A percentile compares a stretch with the other conserved stretches of the same genome.
Evolutionary conservation across 352 stramenopile species (phyloP).

Genomic region (Pythium aristosporum): DNA sequence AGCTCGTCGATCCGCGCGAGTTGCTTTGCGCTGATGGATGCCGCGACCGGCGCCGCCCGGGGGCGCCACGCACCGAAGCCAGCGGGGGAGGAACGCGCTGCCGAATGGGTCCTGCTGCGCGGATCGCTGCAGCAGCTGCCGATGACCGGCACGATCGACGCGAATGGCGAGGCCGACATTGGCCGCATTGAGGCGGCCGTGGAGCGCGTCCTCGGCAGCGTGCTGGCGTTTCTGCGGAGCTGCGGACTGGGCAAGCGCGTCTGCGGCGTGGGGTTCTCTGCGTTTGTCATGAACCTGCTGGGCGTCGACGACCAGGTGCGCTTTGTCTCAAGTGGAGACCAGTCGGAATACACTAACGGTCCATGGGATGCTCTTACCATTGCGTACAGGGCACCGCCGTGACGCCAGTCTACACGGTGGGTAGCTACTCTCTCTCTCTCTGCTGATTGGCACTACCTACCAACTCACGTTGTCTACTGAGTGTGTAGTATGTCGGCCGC

Average conservation of each 20-base stretch:
- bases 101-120: conserved; percentile 62
- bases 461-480: conserved; percentile 19
- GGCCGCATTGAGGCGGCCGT: conserved; percentile 40
- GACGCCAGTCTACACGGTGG: conserved; percentile 79
- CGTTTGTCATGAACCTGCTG: conserved; percentile 94
- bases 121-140: conserved; percentile 70
- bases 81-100: neutral
- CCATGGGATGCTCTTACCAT: neutral
- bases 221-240: conserved; percentile 50
- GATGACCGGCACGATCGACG: conserved; percentile 50
- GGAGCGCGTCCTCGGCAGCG: conserved; percentile 49
- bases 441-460: neutral
- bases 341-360: neutral
- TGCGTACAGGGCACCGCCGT: conserved; percentile 47
- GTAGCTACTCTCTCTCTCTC: neutral
- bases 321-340: neutral
- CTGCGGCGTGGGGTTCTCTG: conserved; percentile 88
- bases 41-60: neutral
- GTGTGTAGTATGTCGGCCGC: conserved; percentile 54
- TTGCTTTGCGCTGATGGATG: conserved; percentile 70
- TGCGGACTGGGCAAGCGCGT: conserved; percentile 45
- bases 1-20: conserved; percentile 92
- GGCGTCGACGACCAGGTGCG: conserved; percentile 66
- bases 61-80: neutral
- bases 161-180: conserved; percentile 59